Percentiles rank a stretch among this genome's conserved stretches.
phyloP scores from a whole-genome alignment of 257 asterid species.

The Ophiorrhiza pumila region DNA sequence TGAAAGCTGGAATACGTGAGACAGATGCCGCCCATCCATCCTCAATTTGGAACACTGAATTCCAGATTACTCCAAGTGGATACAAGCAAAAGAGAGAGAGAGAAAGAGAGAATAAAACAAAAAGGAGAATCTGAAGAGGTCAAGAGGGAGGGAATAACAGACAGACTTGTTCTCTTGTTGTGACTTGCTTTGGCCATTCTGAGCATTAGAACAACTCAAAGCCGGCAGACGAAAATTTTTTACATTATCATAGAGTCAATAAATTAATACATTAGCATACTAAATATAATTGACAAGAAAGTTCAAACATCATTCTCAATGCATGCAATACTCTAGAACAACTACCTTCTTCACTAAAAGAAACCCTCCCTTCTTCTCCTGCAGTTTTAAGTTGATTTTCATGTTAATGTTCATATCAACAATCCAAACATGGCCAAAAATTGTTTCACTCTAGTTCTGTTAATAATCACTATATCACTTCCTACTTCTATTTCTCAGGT shows the following conservation, averaged over 20 bases:
- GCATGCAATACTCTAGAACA: background rate
- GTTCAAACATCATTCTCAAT: background rate
- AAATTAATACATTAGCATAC: no score
- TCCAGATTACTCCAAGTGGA: no score
- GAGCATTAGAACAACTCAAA: conserved; percentile 5
- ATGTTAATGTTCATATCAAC: conserved; percentile 17
- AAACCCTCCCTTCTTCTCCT: background rate
- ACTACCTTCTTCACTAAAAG: background rate
- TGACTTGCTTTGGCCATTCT: background rate
- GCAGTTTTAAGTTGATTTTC: background rate
- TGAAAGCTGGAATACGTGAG: no score
- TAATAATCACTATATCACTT: conserved; percentile 27
- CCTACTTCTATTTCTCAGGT: conserved; percentile 40
- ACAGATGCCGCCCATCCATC: no score
- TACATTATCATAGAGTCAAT: no score
- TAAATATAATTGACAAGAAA: background rate
- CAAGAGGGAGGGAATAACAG: background rate
- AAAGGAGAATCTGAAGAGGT: background rate
- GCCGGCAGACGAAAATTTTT: conserved; percentile 10
- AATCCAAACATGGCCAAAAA: conserved; percentile 14
- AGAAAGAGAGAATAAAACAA: background rate
- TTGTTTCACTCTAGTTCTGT: conserved; percentile 26
- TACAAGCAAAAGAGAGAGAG: background rate
- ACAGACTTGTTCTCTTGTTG: background rate
- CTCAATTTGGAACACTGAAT: no score